These are phyloP conservation scores for Mycena chlorophos DNA, from an alignment of 768 basidiomycete species.

Conservation along the genomic window DNA sequence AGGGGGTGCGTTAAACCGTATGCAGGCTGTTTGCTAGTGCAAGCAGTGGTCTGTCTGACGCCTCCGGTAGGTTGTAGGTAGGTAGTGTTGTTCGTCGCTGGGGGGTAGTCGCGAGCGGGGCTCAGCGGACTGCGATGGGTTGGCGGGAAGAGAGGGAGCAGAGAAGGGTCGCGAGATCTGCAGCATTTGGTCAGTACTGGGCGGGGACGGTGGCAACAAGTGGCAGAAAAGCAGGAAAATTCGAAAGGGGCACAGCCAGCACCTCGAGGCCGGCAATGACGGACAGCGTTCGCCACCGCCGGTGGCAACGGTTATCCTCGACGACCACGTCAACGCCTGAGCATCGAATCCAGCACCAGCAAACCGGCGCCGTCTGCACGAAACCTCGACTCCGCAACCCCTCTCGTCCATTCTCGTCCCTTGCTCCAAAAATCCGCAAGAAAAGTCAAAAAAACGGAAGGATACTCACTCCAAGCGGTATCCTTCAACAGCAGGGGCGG, in stretches of 20 bases:
- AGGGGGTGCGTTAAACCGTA: neutral
- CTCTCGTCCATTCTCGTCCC: too few species aligned
- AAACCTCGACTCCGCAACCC: too few species aligned
- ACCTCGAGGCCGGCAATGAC: too few species aligned
- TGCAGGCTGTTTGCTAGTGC: neutral
- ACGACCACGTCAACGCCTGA: too few species aligned
- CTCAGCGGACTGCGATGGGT: constrained; percentile 57
- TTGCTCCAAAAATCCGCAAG: too few species aligned
- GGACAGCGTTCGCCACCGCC: too few species aligned
- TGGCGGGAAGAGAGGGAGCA: constrained; percentile 68
- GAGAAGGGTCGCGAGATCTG: constrained; percentile 90
- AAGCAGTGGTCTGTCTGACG: constrained; percentile 1
- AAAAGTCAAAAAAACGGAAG: neutral
- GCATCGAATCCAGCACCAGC: too few species aligned
- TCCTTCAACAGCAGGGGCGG: constrained; percentile 34
- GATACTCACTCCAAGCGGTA: constrained; percentile 46
- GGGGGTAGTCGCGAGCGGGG: constrained; percentile 58
- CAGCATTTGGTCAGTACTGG: constrained; percentile 22
- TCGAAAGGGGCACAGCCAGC: too few species aligned
- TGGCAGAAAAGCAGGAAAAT: constrained; percentile 3
- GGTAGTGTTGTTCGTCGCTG: constrained; percentile 34
- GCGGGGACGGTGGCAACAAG: constrained; percentile 16
- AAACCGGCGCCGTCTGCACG: too few species aligned
- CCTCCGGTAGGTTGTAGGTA: constrained; percentile 12
- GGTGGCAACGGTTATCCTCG: too few species aligned